These are phyloP conservation scores for Laguncularia racemosa DNA, from an alignment of 345 rosid species.

Conservation along the genomic window DNA sequence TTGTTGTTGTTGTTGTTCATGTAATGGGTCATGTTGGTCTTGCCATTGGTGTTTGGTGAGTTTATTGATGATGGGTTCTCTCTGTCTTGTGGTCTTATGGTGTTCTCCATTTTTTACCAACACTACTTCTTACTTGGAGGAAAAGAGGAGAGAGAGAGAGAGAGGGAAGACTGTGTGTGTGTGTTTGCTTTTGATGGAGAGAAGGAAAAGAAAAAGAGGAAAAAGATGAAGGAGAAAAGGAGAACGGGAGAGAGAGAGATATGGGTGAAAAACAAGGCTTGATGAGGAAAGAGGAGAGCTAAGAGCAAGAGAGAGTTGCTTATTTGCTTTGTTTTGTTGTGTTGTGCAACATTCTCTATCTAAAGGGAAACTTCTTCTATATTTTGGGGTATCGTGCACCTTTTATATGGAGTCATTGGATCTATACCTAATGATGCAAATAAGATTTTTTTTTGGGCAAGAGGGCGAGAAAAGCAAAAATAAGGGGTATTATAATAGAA, in stretches of 20 bases:
- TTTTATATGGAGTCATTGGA: too few species aligned
- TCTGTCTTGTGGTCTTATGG: constrained; percentile 36
- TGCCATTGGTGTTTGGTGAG: constrained; percentile 41
- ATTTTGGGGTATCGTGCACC: too few species aligned
- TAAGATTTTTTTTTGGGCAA: too few species aligned
- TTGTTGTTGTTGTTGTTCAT: constrained; percentile 3
- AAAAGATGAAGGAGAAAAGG: neutral
- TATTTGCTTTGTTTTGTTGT: constrained; percentile 20
- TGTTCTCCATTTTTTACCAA: constrained; percentile 41
- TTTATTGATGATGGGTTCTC: constrained; percentile 43
- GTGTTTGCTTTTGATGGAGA: constrained; percentile 8
- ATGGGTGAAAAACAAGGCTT: constrained; percentile 38
- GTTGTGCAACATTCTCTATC: constrained; percentile 11
- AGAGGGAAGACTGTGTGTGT: neutral
- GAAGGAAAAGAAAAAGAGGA: neutral
- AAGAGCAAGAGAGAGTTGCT: constrained; percentile 8
- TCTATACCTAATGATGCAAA: too few species aligned
- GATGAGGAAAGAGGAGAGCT: neutral
- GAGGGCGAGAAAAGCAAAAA: too few species aligned
- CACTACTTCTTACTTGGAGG: neutral
- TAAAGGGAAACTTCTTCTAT: too few species aligned
- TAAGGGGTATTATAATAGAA: too few species aligned
- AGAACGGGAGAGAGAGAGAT: neutral
- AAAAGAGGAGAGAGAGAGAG: constrained; percentile 8
- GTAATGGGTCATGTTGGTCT: constrained; percentile 11